A percentile compares a stretch with the other conserved stretches of the same genome.
These are phyloP conservation scores for Persicaria maculosa DNA, from an alignment of 148 eudicot species.

Conservation along the genomic window DNA sequence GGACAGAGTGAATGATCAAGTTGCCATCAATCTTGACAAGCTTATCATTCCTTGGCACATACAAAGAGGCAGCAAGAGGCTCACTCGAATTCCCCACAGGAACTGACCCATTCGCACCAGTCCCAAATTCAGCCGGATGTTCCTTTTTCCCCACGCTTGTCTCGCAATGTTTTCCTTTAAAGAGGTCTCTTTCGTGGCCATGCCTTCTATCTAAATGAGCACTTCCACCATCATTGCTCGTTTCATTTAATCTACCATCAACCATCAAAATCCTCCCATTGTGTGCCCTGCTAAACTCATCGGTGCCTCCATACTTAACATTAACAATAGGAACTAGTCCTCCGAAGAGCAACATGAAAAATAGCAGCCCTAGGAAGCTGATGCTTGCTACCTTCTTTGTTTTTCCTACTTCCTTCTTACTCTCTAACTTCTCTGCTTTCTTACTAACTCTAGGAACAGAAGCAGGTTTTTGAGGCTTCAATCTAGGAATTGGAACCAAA, in stretches of 20 bases:
- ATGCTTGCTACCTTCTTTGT: constrained; percentile 93
- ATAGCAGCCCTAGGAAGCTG: constrained; percentile 73
- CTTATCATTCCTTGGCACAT: constrained; percentile 93
- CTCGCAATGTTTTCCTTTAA: constrained; percentile 15
- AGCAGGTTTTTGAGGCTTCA: constrained; percentile 54
- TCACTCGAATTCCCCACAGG: constrained; percentile 47
- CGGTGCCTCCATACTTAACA: constrained; percentile 44
- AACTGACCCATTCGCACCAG: constrained; percentile 24
- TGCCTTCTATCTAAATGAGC: constrained; percentile 22
- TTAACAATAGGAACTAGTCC: constrained; percentile 71
- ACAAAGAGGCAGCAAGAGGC: constrained; percentile 76
- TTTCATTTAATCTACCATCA: constrained; percentile 31
- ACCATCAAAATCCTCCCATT: constrained; percentile 56
- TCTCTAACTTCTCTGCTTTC: constrained; percentile 44
- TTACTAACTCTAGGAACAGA: constrained; percentile 39
- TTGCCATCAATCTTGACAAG: constrained; percentile 95
- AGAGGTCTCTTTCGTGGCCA: constrained; percentile 17
- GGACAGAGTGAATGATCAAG: constrained; percentile 84
- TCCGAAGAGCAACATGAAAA: constrained; percentile 71
- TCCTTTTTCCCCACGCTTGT: constrained; percentile 14
- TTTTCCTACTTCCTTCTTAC: constrained; percentile 52
- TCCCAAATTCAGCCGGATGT: constrained; percentile 15
- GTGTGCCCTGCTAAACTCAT: constrained; percentile 26
- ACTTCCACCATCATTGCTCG: constrained; percentile 16
- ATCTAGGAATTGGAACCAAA: constrained; percentile 75